These are phyloP conservation scores for Asclepias syriaca DNA, from an alignment of 257 asterid genomes.

Conservation along the genomic window DNA sequence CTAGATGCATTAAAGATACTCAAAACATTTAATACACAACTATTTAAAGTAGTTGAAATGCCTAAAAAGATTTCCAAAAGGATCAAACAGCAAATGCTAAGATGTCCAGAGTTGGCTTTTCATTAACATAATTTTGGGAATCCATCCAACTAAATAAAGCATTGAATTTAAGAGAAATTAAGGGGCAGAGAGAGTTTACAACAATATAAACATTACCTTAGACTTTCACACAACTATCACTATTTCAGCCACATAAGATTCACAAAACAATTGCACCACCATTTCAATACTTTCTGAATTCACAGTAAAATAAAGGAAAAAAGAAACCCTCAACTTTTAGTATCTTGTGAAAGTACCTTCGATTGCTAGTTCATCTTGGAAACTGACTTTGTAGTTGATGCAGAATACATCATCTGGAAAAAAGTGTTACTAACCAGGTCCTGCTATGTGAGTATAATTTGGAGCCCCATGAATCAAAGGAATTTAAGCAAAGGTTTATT, in stretches of 20 bases:
- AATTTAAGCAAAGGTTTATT: not conserved
- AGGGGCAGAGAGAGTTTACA: not conserved
- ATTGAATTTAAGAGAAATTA: not conserved
- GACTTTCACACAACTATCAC: not conserved
- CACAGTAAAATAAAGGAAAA: not conserved
- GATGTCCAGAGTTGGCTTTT: not conserved
- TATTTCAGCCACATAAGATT: not conserved
- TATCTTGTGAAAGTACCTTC: not conserved
- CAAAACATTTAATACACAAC: not conserved
- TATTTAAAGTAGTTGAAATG: not conserved
- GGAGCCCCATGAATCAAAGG: not conserved
- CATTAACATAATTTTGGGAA: not conserved
- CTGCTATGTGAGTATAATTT: not conserved
- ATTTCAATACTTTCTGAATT: not conserved
- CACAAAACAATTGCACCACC: constrained; percentile 1
- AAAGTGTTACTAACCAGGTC: not conserved
- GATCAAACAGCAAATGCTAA: too few species aligned
- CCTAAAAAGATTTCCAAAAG: not conserved
- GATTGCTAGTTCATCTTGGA: not conserved
- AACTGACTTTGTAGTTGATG: not conserved
- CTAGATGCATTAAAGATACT: not conserved
- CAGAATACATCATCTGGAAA: not conserved
- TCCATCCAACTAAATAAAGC: not conserved
- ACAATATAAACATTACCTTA: not conserved
- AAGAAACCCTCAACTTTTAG: not conserved